Conservation (phyloP, 768 basidiomycete species). For the Clitopilus passeckerianus region DNA sequence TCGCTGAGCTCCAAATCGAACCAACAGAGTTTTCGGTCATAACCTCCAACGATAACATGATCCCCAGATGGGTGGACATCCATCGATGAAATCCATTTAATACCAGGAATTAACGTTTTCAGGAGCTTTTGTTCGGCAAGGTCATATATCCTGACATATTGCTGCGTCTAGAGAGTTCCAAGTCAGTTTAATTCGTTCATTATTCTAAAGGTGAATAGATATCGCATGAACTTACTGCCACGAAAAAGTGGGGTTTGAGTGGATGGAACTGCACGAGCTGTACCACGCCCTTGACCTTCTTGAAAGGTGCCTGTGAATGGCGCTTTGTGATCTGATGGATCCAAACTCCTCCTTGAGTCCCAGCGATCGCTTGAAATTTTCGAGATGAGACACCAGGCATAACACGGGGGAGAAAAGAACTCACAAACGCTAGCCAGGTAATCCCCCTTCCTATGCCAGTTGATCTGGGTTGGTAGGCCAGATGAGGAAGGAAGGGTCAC, state of each 20-base stretch:
- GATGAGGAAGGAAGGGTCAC: constrained; percentile 60
- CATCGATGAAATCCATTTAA: constrained; percentile 96
- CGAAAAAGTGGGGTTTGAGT: constrained; percentile 91
- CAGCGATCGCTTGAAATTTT: constrained; percentile 45
- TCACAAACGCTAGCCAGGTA: constrained; percentile 93
- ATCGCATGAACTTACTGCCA: constrained; percentile 65
- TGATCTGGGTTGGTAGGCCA: constrained; percentile 71
- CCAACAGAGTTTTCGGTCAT: constrained; percentile 98
- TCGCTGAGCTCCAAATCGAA: constrained; percentile 96
- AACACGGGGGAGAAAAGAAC: constrained; percentile 26
- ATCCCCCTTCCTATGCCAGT: constrained; percentile 94
- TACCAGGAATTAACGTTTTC: constrained; percentile 92
- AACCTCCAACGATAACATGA: constrained; percentile 95
- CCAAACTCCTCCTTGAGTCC: constrained; percentile 81
- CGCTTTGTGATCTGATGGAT: constrained; percentile 93
- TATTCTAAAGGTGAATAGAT: background rate
- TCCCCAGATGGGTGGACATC: constrained; percentile 96
- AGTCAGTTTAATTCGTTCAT: constrained; percentile 6
- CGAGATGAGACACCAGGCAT: constrained; percentile 4
- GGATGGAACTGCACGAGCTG: constrained; percentile 96
- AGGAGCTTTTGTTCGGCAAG: constrained; percentile 88
- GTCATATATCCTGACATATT: constrained; percentile 94
- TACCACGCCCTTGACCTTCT: constrained; percentile 85
- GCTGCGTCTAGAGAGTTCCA: constrained; percentile 68
- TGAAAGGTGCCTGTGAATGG: constrained; percentile 97